These are phyloP conservation scores for Botrytis galanthina DNA, from an alignment of 2,329 filamentous ascomycete genomes.

Conservation along the genomic window DNA sequence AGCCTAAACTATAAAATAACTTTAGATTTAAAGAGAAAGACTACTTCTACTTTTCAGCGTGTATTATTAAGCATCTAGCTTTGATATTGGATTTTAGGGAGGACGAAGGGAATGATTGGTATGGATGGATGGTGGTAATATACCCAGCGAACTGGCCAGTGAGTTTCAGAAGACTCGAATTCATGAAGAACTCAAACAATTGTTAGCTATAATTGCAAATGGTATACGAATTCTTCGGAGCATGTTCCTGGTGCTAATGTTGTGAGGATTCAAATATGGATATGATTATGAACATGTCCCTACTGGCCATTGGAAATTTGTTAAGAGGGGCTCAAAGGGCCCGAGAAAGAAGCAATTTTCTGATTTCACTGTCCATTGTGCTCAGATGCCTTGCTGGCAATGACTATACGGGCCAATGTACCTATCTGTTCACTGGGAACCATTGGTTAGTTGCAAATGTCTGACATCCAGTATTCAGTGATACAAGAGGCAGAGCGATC, in stretches of 20 bases:
- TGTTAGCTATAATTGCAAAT: neutral
- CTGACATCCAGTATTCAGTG: neutral
- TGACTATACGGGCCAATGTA: neutral
- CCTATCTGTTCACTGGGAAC: neutral
- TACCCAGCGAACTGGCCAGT: neutral
- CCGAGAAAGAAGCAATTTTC: neutral
- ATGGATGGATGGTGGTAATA: neutral
- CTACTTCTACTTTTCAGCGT: neutral
- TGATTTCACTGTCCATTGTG: neutral
- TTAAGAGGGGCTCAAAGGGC: neutral
- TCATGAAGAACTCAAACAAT: neutral
- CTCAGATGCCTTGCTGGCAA: neutral
- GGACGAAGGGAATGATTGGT: neutral
- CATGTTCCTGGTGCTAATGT: neutral
- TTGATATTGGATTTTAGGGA: neutral
- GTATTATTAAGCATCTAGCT: slow-evolving; percentile 12
- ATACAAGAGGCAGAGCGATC: neutral
- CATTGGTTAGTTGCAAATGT: neutral
- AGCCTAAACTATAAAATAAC: slow-evolving; percentile 35
- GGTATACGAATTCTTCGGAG: neutral
- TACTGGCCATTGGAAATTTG: neutral
- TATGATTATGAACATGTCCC: neutral
- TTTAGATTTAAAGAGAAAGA: neutral
- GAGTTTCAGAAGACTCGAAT: neutral
- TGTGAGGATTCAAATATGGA: neutral